phyloP scores from a whole-genome alignment of 2,329 filamentous ascomycete species.

The Exophiala alcalophila region DNA sequence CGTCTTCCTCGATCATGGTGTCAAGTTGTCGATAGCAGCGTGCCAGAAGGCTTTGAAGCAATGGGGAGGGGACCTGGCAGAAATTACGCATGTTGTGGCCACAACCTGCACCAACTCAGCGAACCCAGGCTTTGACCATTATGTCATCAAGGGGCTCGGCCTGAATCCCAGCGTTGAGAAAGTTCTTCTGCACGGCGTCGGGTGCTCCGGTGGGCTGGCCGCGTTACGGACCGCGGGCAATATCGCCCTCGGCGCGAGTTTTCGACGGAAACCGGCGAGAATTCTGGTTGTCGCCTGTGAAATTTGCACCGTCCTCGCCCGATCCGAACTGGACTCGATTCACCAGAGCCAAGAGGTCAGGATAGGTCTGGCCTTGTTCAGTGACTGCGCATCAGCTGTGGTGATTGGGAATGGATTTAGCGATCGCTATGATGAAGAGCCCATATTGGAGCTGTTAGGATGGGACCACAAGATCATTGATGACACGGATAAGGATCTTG shows the following conservation, averaged over 20 bases:
- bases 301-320: slow-evolving; percentile 50
- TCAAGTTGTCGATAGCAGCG: slow-evolving; percentile 34
- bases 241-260: slow-evolving; percentile 61
- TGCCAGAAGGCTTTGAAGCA: slow-evolving; percentile 34
- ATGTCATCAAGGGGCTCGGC: slow-evolving; percentile 58
- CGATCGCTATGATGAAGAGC: slow-evolving; percentile 31
- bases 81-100: slow-evolving; percentile 64
- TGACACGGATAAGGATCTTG: slow-evolving; percentile 60
- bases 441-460: slow-evolving; percentile 59
- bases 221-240: slow-evolving; percentile 63
- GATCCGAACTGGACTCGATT: slow-evolving; percentile 65
- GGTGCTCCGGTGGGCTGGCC: slow-evolving; percentile 63
- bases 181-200: slow-evolving; percentile 63
- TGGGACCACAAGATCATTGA: slow-evolving; percentile 64
- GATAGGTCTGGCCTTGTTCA: slow-evolving; percentile 66
- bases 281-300: slow-evolving; percentile 60
- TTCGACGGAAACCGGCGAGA: slow-evolving; percentile 58
- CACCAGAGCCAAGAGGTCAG: slow-evolving; percentile 58
- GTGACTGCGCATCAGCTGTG: slow-evolving; percentile 65
- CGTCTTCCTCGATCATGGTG: slow-evolving; percentile 33
- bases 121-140: slow-evolving; percentile 67
- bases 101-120: slow-evolving; percentile 68
- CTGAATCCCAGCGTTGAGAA: slow-evolving; percentile 60
- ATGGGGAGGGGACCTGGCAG: slow-evolving; percentile 32
- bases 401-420: slow-evolving; percentile 62